A percentile compares a stretch with the other conserved stretches of the same genome.
phyloP scores from a whole-genome alignment of 805 yeast genomes.

The Hanseniaspora singularis region DNA sequence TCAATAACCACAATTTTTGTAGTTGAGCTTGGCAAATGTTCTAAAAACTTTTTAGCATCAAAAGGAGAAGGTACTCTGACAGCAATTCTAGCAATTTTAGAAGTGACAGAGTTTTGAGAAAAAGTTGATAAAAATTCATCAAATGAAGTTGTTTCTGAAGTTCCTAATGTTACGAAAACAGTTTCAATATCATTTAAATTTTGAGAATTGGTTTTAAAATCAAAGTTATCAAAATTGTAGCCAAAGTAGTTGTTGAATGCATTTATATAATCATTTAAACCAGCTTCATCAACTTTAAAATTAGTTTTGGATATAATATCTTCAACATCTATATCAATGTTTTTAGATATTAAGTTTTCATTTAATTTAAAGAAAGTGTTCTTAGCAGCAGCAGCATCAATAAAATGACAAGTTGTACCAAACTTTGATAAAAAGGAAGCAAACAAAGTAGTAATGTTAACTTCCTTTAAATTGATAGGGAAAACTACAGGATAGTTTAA shows the following conservation, averaged over 20 bases:
- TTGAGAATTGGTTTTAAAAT: slow-evolving; percentile 32
- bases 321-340: slow-evolving; percentile 1
- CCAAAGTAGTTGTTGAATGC: slow-evolving; percentile 12
- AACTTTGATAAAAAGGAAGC: slow-evolving; percentile 49
- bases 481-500: slow-evolving; percentile 58
- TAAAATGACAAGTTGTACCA: slow-evolving; percentile 52
- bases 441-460: slow-evolving; percentile 54
- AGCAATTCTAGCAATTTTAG: slow-evolving; percentile 51
- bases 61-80: slow-evolving; percentile 76
- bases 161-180: slow-evolving; percentile 74
- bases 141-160: slow-evolving; percentile 50
- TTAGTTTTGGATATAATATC: slow-evolving; percentile 20
- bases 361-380: slow-evolving; percentile 9
- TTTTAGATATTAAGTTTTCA: not conserved
- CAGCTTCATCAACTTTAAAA: slow-evolving; percentile 18
- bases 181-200: slow-evolving; percentile 46
- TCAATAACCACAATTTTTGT: slow-evolving; percentile 56
- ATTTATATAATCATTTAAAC: slow-evolving; percentile 16
- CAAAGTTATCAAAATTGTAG: slow-evolving; percentile 10
- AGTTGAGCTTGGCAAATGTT: slow-evolving; percentile 45
- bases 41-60: slow-evolving; percentile 47
- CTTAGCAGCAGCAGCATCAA: slow-evolving; percentile 55
- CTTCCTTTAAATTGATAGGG: slow-evolving; percentile 51
- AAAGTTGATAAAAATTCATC: slow-evolving; percentile 24
- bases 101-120: slow-evolving; percentile 27